Conservation (phyloP, 129 eudicot species). For the Deinandra increscens region DNA sequence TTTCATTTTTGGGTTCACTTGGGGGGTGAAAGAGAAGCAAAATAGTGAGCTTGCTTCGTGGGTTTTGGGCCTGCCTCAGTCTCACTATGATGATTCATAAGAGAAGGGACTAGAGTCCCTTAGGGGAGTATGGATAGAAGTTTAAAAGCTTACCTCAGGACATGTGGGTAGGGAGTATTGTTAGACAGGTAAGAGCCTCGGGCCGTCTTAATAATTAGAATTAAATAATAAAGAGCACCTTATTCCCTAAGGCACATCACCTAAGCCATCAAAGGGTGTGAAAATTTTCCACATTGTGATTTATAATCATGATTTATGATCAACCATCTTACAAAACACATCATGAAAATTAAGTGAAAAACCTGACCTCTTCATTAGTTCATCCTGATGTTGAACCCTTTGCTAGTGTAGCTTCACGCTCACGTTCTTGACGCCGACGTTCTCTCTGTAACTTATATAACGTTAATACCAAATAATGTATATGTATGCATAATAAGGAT, state of each 20-base stretch:
- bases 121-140: neutral
- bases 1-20: conserved; percentile 6
- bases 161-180: neutral
- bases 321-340: neutral
- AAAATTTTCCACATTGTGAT: neutral
- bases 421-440: conserved; percentile 51
- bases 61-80: neutral
- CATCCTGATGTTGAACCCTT: conserved; percentile 38
- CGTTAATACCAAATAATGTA: neutral
- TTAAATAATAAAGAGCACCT: neutral
- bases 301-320: neutral
- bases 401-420: conserved; percentile 48
- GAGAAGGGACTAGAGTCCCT: neutral
- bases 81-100: neutral
- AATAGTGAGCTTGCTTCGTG: neutral
- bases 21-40: neutral
- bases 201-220: neutral
- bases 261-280: neutral
- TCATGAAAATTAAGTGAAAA: conserved; percentile 13
- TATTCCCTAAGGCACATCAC: neutral
- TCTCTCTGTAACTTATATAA: conserved; percentile 44
- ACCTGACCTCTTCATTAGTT: conserved; percentile 24
- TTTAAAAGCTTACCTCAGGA: neutral
- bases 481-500: neutral
- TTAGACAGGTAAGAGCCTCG: neutral